These are phyloP conservation scores for Suhomyces bokatorum DNA, from an alignment of 1,139 yeast species.

Conservation along the genomic window DNA sequence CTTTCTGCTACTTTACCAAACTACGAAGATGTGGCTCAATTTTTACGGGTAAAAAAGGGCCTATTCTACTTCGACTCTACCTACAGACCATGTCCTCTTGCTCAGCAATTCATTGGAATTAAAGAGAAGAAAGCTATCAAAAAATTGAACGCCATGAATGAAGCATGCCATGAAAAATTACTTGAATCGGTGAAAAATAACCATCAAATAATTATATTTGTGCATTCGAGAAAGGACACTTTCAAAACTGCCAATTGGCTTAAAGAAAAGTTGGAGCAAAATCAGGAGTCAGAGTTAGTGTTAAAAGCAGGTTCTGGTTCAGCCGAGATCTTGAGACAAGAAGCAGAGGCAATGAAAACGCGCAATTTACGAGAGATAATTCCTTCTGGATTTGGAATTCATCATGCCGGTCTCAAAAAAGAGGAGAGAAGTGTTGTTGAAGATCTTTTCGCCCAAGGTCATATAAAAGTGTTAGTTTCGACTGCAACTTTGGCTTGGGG, in stretches of 20 bases:
- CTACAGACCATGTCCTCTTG: conserved; percentile 89
- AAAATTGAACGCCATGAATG: conserved; percentile 80
- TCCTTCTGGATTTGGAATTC: conserved; percentile 81
- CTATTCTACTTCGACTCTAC: conserved; percentile 79
- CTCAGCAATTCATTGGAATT: conserved; percentile 84
- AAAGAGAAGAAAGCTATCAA: conserved; percentile 84
- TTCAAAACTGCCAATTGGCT: conserved; percentile 78
- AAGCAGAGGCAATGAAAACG: conserved; percentile 57
- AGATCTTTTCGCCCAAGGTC: conserved; percentile 86
- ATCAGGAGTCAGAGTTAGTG: conserved; percentile 50
- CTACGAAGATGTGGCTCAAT: conserved; percentile 81
- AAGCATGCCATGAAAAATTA: conserved; percentile 84
- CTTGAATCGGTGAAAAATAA: conserved; percentile 56
- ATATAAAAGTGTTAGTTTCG: conserved; percentile 77
- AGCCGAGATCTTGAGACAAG: conserved; percentile 59
- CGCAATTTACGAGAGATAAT: conserved; percentile 59
- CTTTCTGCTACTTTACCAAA: conserved; percentile 94
- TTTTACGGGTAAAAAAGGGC: conserved; percentile 65
- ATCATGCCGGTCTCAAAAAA: conserved; percentile 87
- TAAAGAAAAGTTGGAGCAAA: conserved; percentile 59
- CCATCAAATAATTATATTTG: conserved; percentile 84
- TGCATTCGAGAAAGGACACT: conserved; percentile 93
- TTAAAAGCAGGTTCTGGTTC: conserved; percentile 59
- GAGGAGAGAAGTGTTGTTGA: conserved; percentile 78
- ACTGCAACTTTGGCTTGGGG: conserved; percentile 99